Percentiles rank a stretch among this genome's conserved stretches.
Evolutionary conservation across 192 early-diverging fungal species (phyloP).

Genomic region (Backusella psychrophila): DNA sequence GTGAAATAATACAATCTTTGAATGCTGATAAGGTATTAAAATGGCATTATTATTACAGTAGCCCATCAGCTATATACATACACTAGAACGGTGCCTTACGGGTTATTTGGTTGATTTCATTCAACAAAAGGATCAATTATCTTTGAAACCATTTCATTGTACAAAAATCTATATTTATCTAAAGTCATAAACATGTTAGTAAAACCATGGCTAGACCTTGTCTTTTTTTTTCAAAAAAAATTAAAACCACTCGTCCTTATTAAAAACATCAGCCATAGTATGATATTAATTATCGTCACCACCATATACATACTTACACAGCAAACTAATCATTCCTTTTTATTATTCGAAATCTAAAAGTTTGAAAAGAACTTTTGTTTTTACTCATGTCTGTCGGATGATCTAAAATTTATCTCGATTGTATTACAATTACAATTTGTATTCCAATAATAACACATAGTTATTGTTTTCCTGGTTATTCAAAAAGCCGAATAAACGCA

Average conservation of each 20-base stretch:
- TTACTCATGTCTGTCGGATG: neutral
- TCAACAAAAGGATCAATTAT: neutral
- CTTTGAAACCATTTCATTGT: no score
- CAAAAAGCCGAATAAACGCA: neutral
- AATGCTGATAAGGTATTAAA: no score
- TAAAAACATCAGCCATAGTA: neutral
- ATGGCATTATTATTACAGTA: neutral
- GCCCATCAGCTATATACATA: neutral
- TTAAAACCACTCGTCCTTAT: neutral
- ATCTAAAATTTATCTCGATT: neutral
- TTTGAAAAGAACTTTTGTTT: neutral
- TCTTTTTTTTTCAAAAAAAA: neutral
- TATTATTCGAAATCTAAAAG: neutral
- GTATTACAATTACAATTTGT: neutral
- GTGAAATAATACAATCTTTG: neutral
- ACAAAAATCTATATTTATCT: neutral
- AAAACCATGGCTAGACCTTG: neutral
- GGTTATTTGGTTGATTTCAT: neutral
- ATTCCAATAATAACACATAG: neutral
- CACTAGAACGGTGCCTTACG: neutral
- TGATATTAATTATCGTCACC: neutral
- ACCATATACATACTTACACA: neutral
- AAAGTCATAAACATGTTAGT: neutral
- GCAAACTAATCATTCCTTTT: neutral
- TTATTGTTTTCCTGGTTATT: neutral